Base-by-base conservation (phyloP, 2,329 filamentous ascomycete genomes). In the Davidsoniella eucalypti region DNA sequence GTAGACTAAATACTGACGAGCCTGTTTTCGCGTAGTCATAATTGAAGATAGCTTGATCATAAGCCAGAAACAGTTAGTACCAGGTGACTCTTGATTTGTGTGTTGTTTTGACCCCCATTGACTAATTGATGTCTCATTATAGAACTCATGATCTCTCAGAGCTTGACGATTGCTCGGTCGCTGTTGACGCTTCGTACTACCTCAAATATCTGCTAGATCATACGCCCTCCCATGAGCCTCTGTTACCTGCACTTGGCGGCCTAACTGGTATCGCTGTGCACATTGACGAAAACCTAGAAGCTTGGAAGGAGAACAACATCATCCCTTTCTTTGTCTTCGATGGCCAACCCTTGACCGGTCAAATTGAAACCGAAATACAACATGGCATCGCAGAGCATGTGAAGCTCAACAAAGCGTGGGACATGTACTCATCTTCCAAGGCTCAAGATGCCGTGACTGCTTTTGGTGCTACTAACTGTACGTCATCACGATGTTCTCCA, bases 271-370 rank as follows among this genome's bases (percentile, higher is more conserved):
- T 96, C 60, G 77, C 77, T 64, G 71, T 69, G 56, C 82, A 83
- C 59, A 82, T 98, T 55, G 78, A 85, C 61, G 73, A 75, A 47
- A 85, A 94, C 58, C 69, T 98, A 26, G 74, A 83, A 54, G 69
- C 71, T 52, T 86, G 92, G 71, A 76, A 78, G 54, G 72, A 74
- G 43, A 69, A 80, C 58, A 75, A 76, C 17, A 81, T 94, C 48
- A 77, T 71, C n/a, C 85, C 85, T 2, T 69, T 93, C 55, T 96
- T 98, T 63, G 73, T 98, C 47, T 98, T 98, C 65, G 85, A 90
- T 63, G 92, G 92, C 36, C 76, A 94, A 59, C 78, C 87, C 38
- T 75, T 87, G 54, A 79, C 80, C 38, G 84, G 83, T 52, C 82
- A 84, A 59, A 81, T 88, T 59, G 78, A 84, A 44, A 71, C 80